phyloP scores from a whole-genome alignment of 345 rosid genomes.

The Sisymbrium irio region DNA sequence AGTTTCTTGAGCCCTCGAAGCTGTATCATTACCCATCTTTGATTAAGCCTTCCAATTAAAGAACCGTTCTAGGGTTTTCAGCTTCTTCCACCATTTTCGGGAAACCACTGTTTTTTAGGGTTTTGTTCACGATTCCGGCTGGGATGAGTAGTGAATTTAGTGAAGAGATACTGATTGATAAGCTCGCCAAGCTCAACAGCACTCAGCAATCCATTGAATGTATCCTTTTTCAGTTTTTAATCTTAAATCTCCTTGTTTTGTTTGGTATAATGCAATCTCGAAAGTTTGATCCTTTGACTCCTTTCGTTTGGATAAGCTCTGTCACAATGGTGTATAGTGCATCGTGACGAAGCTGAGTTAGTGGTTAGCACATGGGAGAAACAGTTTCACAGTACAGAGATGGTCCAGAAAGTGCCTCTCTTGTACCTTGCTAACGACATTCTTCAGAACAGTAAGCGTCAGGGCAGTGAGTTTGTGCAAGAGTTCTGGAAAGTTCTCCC shows the following conservation, averaged over 20 bases:
- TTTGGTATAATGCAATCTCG: not conserved
- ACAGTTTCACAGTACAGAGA: slow-evolving; percentile 68
- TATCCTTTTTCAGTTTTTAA: slow-evolving; percentile 41
- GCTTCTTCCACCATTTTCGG: not conserved
- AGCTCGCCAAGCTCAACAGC: slow-evolving; percentile 94
- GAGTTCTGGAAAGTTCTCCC: slow-evolving; percentile 97
- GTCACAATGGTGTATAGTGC: slow-evolving; percentile 90
- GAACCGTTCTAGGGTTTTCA: not conserved
- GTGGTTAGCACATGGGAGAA: slow-evolving; percentile 88
- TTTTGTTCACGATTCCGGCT: slow-evolving; percentile 2
- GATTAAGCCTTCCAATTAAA: not conserved
- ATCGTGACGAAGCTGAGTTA: slow-evolving; percentile 72
- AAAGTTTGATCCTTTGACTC: slow-evolving; percentile 6
- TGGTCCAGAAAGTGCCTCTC: slow-evolving; percentile 77
- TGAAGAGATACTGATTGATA: slow-evolving; percentile 85
- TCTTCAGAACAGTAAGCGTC: slow-evolving; percentile 86
- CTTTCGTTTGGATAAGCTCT: slow-evolving; percentile 42
- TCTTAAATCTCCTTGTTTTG: not conserved
- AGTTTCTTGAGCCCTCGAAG: not conserved
- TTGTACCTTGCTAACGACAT: slow-evolving; percentile 90
- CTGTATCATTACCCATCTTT: not conserved
- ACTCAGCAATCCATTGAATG: slow-evolving; percentile 94
- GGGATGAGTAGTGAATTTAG: slow-evolving; percentile 88
- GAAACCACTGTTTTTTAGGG: not conserved
- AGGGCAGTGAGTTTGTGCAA: slow-evolving; percentile 81